Percentiles rank a stretch among this genome's conserved stretches.
Conservation (phyloP, 169 alveolate genomes). For the Miamiensis avidus region DNA sequence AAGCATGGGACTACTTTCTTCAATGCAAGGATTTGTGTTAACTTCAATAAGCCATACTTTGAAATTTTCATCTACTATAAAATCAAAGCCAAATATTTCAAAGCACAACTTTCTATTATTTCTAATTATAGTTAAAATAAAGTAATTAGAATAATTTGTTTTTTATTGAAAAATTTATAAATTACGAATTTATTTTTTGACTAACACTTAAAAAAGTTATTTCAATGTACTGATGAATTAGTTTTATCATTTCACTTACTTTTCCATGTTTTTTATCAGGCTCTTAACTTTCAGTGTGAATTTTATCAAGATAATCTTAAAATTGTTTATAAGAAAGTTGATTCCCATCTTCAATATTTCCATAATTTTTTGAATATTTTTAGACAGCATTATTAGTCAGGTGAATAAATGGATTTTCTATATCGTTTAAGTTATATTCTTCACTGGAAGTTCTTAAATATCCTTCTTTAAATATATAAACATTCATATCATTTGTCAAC, state of each 20-base stretch:
- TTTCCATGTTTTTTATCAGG: conserved; percentile 4
- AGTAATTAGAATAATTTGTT: conserved; percentile 6
- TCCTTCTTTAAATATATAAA: conserved; percentile 66
- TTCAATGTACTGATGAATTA: conserved; percentile 18
- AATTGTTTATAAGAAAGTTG: conserved; percentile 57
- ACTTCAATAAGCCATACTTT: conserved; percentile 76
- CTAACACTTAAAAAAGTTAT: conserved; percentile 25
- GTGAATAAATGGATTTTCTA: conserved; percentile 52
- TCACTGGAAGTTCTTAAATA: conserved; percentile 67
- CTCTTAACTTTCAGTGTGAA: not conserved
- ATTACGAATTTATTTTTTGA: conserved; percentile 15
- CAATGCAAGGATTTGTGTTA: conserved; percentile 83
- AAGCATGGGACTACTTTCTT: conserved; percentile 61
- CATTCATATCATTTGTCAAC: conserved; percentile 53
- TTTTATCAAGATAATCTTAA: conserved; percentile 44
- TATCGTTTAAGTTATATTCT: conserved; percentile 44
- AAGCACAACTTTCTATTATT: conserved; percentile 48
- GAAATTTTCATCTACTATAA: conserved; percentile 66
- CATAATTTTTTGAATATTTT: conserved; percentile 60
- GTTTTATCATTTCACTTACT: not conserved
- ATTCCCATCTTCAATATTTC: conserved; percentile 64
- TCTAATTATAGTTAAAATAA: not conserved
- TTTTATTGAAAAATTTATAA: conserved; percentile 11
- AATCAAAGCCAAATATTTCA: conserved; percentile 81
- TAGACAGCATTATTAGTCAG: conserved; percentile 76